Conservation (phyloP, 2,329 filamentous ascomycete species). For the Nemania sp. region DNA sequence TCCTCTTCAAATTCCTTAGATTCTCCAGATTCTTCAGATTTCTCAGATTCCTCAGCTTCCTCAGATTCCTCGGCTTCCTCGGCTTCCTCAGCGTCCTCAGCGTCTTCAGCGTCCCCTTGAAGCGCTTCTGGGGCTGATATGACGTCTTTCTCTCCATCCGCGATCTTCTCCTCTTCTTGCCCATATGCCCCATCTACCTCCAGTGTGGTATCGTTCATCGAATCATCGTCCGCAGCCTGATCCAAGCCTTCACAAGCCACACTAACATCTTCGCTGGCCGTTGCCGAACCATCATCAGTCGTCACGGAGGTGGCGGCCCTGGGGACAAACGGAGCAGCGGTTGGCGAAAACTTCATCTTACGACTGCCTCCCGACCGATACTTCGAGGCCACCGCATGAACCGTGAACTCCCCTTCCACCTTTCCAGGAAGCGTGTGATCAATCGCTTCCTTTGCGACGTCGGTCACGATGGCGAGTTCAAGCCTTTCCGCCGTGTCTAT, state of each 20-base stretch:
- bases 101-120: too few species aligned
- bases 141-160: neutral
- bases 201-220: too few species aligned
- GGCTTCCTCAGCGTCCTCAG: too few species aligned
- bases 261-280: neutral
- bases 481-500: constrained; percentile 16
- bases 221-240: neutral
- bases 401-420: neutral
- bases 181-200: neutral
- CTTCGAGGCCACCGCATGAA: neutral
- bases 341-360: neutral
- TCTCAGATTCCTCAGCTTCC: too few species aligned
- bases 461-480: constrained; percentile 21
- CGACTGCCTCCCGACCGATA: neutral
- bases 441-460: constrained; percentile 10
- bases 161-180: neutral
- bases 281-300: neutral
- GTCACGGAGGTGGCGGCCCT: neutral
- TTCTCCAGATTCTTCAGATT: too few species aligned
- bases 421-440: constrained; percentile 12
- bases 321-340: constrained; percentile 1
- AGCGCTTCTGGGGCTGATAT: neutral
- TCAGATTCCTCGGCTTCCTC: too few species aligned
- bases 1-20: too few species aligned
- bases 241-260: too few species aligned